Base-by-base conservation (phyloP, 2,329 filamentous ascomycete species). In the Didymella pomorum region DNA sequence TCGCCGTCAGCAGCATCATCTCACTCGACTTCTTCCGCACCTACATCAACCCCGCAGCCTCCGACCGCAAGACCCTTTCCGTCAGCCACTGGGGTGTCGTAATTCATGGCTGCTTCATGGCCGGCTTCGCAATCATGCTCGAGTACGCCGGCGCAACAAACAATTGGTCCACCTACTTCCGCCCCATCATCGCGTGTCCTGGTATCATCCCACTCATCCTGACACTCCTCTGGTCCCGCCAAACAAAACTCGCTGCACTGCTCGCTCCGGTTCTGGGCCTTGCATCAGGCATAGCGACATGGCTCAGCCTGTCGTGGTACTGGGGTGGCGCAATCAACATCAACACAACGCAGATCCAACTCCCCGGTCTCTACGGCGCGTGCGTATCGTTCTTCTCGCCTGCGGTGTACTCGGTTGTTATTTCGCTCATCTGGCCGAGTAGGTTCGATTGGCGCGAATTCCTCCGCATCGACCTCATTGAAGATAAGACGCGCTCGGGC, bases 1-100 rank as follows among this genome's bases (percentile, higher is more conserved):
- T 81, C n/a, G 78, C 93, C 2, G 91, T 94, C 1, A 93, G 90
- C 6, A 92, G 89, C 5, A 94, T 96, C 75, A 87, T 89, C 76
- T 94, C 92, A 0, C 95, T 94, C 73, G 92, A 96, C 71, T 83
- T 94, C 64, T 96, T 94, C 79, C 88, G 92, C 57, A 92, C 90
- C 0, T 96, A 96, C 74, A 85, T 96, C 79, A 89, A 94, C 61
- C 91, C 91, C 0, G 73, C 79, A 0, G 92, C 93, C 5, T 87
- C 84, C 50, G 92, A 92, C 21, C 87, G 85, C 70, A 84, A 84
- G 20, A 84, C 96, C 2, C 92, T 96, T 39, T 90, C 87, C 76
- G 89, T 92, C 77, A 91, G 86, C 29, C 90, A 96, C 75, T 78
- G 84, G 31, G 85, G 87, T 65, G 92, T 89, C 58, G 77, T 93